Evolutionary conservation across 371 early-diverging fungal genomes (phyloP).

Genomic region (Mortierella sp.): DNA sequence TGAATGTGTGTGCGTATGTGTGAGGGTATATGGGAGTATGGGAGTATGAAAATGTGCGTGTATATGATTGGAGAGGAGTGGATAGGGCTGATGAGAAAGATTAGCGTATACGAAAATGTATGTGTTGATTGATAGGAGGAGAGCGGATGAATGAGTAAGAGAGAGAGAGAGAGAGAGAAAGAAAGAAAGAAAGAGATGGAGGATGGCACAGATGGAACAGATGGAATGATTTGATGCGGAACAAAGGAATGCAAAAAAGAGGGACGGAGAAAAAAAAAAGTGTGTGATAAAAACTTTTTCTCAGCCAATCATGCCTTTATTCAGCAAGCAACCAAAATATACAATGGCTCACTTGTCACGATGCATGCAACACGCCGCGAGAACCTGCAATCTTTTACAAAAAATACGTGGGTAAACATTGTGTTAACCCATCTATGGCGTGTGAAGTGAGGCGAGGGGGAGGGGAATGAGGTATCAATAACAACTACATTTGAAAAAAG

Average conservation of each 20-base stretch:
- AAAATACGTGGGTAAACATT: too few species aligned
- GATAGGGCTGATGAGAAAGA: neutral
- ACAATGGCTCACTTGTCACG: neutral
- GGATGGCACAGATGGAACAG: conserved; percentile 1
- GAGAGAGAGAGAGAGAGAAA: neutral
- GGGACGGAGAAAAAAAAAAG: conserved; percentile 1
- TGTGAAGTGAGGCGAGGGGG: neutral
- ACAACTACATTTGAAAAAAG: conserved; percentile 1
- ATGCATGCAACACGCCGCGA: neutral
- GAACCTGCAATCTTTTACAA: too few species aligned
- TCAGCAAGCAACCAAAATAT: neutral
- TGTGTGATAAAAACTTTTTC: neutral
- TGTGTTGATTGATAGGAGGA: neutral
- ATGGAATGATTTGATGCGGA: neutral
- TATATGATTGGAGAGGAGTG: neutral
- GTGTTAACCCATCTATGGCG: neutral
- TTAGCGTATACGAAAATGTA: neutral
- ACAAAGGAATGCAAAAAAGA: neutral
- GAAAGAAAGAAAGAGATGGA: neutral
- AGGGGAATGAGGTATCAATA: neutral
- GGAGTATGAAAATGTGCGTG: neutral
- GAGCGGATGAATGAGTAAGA: neutral
- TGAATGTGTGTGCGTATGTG: too few species aligned
- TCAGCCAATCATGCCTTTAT: neutral
- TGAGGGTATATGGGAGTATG: neutral